Conservation (phyloP, 2,329 filamentous ascomycete genomes). For the Fusarium buharicum region DNA sequence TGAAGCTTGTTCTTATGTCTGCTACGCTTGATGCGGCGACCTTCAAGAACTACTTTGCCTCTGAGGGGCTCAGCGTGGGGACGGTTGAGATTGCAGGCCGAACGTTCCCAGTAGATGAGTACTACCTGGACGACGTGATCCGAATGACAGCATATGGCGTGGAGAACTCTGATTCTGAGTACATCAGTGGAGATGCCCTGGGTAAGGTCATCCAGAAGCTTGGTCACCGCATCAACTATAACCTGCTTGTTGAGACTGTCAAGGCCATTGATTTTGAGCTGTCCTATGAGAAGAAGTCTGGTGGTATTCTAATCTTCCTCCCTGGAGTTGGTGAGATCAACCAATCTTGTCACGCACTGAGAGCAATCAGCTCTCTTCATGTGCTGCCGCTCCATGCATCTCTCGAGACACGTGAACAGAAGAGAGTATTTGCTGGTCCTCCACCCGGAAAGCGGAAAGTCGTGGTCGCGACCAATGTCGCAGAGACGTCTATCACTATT, state of each 20-base stretch:
- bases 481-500: constrained; percentile 98
- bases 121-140: constrained; percentile 89
- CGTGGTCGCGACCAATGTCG: constrained; percentile 94
- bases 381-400: constrained; percentile 92
- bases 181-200: constrained; percentile 64
- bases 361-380: constrained; percentile 70
- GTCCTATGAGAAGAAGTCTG: constrained; percentile 68
- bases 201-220: constrained; percentile 77
- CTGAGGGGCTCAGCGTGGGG: constrained; percentile 71
- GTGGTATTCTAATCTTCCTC: constrained; percentile 94
- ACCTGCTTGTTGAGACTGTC: constrained; percentile 82
- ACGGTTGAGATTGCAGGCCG: constrained; percentile 91
- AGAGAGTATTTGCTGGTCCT: constrained; percentile 81
- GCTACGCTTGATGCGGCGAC: constrained; percentile 92
- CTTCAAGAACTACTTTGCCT: constrained; percentile 64
- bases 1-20: constrained; percentile 98
- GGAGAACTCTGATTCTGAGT: constrained; percentile 59
- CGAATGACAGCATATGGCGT: constrained; percentile 81
- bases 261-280: constrained; percentile 83
- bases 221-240: constrained; percentile 90
- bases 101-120: constrained; percentile 88
- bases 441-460: constrained; percentile 88
- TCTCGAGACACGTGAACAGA: constrained; percentile 87
- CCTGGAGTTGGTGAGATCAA: constrained; percentile 94
- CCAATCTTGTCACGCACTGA: constrained; percentile 79